These are phyloP conservation scores for Pisolithus marmoratus DNA, from an alignment of 768 basidiomycete genomes.

Conservation along the genomic window DNA sequence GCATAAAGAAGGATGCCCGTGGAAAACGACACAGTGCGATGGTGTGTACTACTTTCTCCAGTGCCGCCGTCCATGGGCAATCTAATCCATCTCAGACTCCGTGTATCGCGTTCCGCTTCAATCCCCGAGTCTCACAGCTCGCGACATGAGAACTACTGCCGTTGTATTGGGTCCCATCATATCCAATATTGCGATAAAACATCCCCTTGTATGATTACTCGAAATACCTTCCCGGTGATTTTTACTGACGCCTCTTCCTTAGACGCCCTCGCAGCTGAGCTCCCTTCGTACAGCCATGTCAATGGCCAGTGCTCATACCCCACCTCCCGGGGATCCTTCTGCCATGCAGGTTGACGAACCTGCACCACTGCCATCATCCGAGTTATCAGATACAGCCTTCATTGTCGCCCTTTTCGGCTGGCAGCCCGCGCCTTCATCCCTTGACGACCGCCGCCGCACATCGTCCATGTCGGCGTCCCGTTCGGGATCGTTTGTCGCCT, in stretches of 20 bases:
- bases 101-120: conserved; percentile 74
- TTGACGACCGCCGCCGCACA: conserved; percentile 7
- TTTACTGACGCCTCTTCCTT: conserved; percentile 8
- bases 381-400: conserved; percentile 35
- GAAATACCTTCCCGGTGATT: not conserved
- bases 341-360: conserved; percentile 8
- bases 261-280: conserved; percentile 57
- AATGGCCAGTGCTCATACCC: conserved; percentile 20
- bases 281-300: conserved; percentile 45
- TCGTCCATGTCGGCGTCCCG: conserved; percentile 19
- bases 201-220: conserved; percentile 58
- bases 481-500: conserved; percentile 22
- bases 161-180: conserved; percentile 46
- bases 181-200: conserved; percentile 52
- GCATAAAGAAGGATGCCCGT: conserved; percentile 81
- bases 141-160: conserved; percentile 55
- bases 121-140: conserved; percentile 56
- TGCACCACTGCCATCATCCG: conserved; percentile 1
- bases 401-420: conserved; percentile 47
- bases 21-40: conserved; percentile 78
- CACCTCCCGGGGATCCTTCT: conserved; percentile 23
- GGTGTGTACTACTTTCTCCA: conserved; percentile 36
- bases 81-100: conserved; percentile 35
- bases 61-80: not conserved
- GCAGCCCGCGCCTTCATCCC: conserved; percentile 29